Conservation (phyloP, 495 filamentous ascomycete genomes). For the Lichenothelia convexa region DNA sequence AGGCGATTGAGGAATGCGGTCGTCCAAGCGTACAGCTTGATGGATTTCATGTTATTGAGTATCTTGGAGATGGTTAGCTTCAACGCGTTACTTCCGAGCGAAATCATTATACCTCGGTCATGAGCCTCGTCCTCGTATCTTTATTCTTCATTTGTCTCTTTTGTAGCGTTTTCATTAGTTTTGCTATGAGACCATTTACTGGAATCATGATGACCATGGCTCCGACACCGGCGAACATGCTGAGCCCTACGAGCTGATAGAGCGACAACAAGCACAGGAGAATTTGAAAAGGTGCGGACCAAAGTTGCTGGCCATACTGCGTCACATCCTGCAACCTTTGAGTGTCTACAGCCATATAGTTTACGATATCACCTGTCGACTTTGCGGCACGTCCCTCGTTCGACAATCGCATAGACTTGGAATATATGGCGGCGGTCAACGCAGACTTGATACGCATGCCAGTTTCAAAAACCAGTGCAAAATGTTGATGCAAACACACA, state of each 20-base stretch:
- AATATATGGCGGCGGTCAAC: slow-evolving; percentile 77
- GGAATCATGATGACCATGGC: slow-evolving; percentile 98
- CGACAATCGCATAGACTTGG: slow-evolving; percentile 73
- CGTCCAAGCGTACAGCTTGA: slow-evolving; percentile 97
- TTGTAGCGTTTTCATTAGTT: slow-evolving; percentile 83
- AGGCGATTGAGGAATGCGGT: slow-evolving; percentile 94
- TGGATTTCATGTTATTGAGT: slow-evolving; percentile 97
- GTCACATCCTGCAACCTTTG: slow-evolving; percentile 88
- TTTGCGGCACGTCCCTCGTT: slow-evolving; percentile 85
- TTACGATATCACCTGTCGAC: slow-evolving; percentile 95
- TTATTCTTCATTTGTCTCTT: slow-evolving; percentile 99
- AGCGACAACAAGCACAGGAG: slow-evolving; percentile 84
- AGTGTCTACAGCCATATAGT: slow-evolving; percentile 96
- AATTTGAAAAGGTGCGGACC: slow-evolving; percentile 96
- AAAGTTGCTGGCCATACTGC: slow-evolving; percentile 84
- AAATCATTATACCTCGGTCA: no score
- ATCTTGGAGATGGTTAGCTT: no score
- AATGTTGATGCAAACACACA: slow-evolving; percentile 74
- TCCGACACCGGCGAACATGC: slow-evolving; percentile 91
- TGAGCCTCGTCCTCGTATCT: slow-evolving; percentile 76
- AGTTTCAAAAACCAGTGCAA: slow-evolving; percentile 83
- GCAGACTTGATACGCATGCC: slow-evolving; percentile 92
- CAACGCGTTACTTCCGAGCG: no score
- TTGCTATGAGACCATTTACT: slow-evolving; percentile 81
- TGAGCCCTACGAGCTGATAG: slow-evolving; percentile 80